Base-by-base conservation (phyloP, 306 rosid genomes). In the Quercus bicolor region DNA sequence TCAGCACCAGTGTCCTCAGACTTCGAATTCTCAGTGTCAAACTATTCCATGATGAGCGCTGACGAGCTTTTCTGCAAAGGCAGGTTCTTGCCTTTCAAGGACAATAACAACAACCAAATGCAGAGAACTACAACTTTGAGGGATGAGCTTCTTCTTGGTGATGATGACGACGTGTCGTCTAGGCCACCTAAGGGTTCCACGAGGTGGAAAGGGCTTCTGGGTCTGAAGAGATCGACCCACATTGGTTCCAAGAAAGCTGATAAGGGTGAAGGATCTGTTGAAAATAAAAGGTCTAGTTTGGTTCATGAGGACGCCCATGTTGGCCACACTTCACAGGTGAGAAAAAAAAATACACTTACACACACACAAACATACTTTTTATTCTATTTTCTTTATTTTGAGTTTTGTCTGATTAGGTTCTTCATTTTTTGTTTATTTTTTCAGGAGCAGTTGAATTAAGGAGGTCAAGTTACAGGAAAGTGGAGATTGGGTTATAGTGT, bases 11-110 rank as follows among this genome's bases (percentile, higher is more conserved):
- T 51, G 1, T 86, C 97, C 29, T 89, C 98, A 0, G 98, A 95
- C 75, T 95, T 95, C 56, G 97, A 95, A 83, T 95, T 95, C 70
- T 92, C 97, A 0, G 89, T 86, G 62, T 43, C 86, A 13, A 86
- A 87, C 82, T 81, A 88, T 74, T 82, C 97, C 29, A 92, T 91
- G 98, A 88, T 93, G 91, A 93, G 94, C 59, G 98, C 98, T 73
- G 98, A 95, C 78, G 90, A 95, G 82, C 98, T 95, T 80, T 95
- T 95, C 87, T 88, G 20, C 55, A 92, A 95, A 60, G 98, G 98
- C 0, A 87, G 90, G 84, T 37, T 95, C 81, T 80, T 95, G 77
- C 97, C 98, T 2, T 93, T 83, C 85, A 93, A 88, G 80, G 91
- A 87, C 26, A 81, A 77, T 52, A 74, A 37, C 84, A 77, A 82